Evolutionary conservation across 176 grass and related monocot genomes (phyloP), one percentile per base, ranked within the genome.

Genomic region (Chloris gayana): DNA sequence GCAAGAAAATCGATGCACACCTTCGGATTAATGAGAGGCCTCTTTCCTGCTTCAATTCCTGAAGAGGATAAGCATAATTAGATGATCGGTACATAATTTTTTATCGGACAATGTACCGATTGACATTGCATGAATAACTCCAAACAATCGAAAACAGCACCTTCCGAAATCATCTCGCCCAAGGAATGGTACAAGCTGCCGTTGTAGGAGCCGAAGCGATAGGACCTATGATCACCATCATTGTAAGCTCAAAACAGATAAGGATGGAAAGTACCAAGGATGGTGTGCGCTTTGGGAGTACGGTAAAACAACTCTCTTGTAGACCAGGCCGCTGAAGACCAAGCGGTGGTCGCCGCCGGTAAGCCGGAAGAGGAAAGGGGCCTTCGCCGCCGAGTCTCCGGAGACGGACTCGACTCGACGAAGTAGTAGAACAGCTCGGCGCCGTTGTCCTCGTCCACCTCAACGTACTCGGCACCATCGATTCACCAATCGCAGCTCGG

Each of bases 371-470:
- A 96, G 31, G 82, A 96, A 53, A n/a, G 90, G 87, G 59, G 77
- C 77, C 9, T 42, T 8, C 35, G 47, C 14, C 17, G 49, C 18
- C n/a, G 9, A 3, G 12, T 65, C 25, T 4, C 11, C 72, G 2
- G 19, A 76, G 3, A 46, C 79, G 25, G 67, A 75, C 60, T 92
- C 87, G 3, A 71, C 38, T 82, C 74, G 2, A 90, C 72, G 76
- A 92, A 96, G 76, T 92, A 96, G 79, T 92, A 96, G 66, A 96
- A 92, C 37, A 96, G 64, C 85, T 96, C 85, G 1, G 49, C 54
- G 59, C 87, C 87, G 15, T 86, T 82, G 24, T 39, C 72, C 71
- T 88, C 76, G 66, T 88, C 93, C 69, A 96, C 88, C 60, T 61
- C 74, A 42, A 88, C 83, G 67, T 90, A 95, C 83, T 87, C 87